Base-by-base conservation (phyloP, 2,329 filamentous ascomycete genomes). In the Aspergillus novofumigatus region DNA sequence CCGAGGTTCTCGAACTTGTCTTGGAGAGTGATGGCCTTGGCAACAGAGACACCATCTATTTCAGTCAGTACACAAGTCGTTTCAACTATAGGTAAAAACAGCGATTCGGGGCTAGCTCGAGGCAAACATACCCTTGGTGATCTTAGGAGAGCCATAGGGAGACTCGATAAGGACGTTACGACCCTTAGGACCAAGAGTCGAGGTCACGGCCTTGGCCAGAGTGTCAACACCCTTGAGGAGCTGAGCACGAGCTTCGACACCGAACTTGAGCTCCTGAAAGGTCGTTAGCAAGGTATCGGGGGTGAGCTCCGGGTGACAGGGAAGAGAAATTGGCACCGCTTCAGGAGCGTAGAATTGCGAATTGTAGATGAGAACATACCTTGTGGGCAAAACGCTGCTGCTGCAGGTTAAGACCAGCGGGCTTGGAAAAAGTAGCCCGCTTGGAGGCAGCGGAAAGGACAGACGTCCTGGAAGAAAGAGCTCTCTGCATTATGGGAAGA, bases 1-100 rank as follows among this genome's bases (percentile, higher is more conserved):
- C 94, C 94, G 69, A 99, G 90, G 84, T 99, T 99, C 83, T 99
- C 94, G 79, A 97, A 99, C 82, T 97, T 97, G 85, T 99, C 94
- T 84, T 99, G 87, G 65, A 99, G 86, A 63, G 85, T 86, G 72
- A 99, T 90, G 63, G 93, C 92, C 80, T 89, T 93, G 68, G 90
- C 90, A 69, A 94, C 90, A 68, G 89, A 92, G 49, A 94, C 90
- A 86, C 90, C 90, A 78, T 94, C 90, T 92, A 63, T 52, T 54
- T 8, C 25, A 55, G 62, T 72, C 63, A 72, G 67, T 61, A 57
- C 44, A 7, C 11, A 52, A 1, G 20, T 44, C 42, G 21, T 42
- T 28, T n/a, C 23, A 23, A 41, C 44, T 23, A 51, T 26, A 45
- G 26, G 57, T 69, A 23, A 2, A 20, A 25, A 32, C 7, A 49